phyloP scores from a whole-genome alignment of 176 grass and related monocot species.

The Secale cereale region DNA sequence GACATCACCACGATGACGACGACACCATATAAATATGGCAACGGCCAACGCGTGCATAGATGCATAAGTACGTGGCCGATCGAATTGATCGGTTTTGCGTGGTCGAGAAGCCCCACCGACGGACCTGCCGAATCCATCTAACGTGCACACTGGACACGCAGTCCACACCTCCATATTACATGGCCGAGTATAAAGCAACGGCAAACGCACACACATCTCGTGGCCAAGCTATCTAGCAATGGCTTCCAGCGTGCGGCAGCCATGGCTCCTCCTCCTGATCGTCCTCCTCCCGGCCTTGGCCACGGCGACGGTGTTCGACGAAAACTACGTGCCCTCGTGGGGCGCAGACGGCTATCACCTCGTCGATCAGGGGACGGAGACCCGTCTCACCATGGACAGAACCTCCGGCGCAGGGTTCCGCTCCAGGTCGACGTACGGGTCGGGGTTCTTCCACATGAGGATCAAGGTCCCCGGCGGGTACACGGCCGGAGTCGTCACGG shows the following conservation, averaged over 20 bases:
- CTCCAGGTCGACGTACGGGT: conserved; percentile 50
- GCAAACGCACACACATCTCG: not conserved
- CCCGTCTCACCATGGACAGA: conserved; percentile 61
- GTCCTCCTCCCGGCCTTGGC: not conserved
- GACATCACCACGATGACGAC: not conserved
- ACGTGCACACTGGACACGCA: not conserved
- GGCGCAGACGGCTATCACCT: conserved; percentile 49
- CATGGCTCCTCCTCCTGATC: not conserved
- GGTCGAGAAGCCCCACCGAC: too few species aligned
- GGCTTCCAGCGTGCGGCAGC: not conserved
- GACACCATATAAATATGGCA: not conserved
- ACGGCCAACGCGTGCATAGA: not conserved
- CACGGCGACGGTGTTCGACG: conserved; percentile 27
- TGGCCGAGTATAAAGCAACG: not conserved
- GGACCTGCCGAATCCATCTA: not conserved
- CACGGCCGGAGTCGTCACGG: conserved; percentile 61
- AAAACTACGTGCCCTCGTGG: conserved; percentile 52
- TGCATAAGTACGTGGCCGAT: too few species aligned
- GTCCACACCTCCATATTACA: not conserved
- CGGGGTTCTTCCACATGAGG: conserved; percentile 68
- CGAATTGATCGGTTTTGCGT: not conserved
- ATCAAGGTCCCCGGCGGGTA: conserved; percentile 58
- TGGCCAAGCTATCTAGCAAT: not conserved
- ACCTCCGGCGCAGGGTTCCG: conserved; percentile 65
- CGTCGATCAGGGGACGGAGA: conserved; percentile 25